Evolutionary conservation across 2,329 filamentous ascomycete genomes (phyloP), one percentile per base, ranked within the genome.

Genomic region (Calonectria pteridis): DNA sequence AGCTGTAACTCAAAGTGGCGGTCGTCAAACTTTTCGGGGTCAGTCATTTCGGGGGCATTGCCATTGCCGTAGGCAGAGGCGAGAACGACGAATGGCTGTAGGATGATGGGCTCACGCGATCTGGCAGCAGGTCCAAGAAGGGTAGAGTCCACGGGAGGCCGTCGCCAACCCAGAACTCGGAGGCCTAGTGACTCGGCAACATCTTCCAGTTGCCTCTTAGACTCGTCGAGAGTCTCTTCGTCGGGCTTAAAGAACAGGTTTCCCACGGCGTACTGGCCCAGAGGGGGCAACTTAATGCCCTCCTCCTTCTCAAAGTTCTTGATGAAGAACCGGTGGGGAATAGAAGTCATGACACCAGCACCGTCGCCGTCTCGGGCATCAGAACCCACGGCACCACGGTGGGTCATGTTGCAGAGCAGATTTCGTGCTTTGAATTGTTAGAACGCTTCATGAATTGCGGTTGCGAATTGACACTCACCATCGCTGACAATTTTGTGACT

Each of bases 231-330:
- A 79, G 94, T 93, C 87, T 98, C 94, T 83, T 94, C 91, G 84
- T 98, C 95, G 78, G 96, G 97, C 90, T 98, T 98, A 90, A 99
- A 98, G 89, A 99, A 99, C 82, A 99, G 87, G 86, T 99, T 99
- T 81, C 96, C 96, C 81, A 96, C 96, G 74, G 97, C 97, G 87
- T 99, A 99, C 87, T 98, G 95, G 81, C 96, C 97, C 77, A 93
- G 89, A 76, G 94, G 93, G 75, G 97, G 97, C 77, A 99, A 90
- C 86, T 95, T 94, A 83, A 97, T 93, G 84, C 93, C 94, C 83
- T 95, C 94, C 87, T 98, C 95, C 80, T 93, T 94, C 85, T 95
- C 95, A 85, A 98, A 98, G 86, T 98, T 98, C 90, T 98, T 99
- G 84, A 98, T 89, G 85, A 99, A 98, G 89, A 99, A 98, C 86